Conservation (phyloP, 768 basidiomycete genomes). For the Tephrocybe sp. region DNA sequence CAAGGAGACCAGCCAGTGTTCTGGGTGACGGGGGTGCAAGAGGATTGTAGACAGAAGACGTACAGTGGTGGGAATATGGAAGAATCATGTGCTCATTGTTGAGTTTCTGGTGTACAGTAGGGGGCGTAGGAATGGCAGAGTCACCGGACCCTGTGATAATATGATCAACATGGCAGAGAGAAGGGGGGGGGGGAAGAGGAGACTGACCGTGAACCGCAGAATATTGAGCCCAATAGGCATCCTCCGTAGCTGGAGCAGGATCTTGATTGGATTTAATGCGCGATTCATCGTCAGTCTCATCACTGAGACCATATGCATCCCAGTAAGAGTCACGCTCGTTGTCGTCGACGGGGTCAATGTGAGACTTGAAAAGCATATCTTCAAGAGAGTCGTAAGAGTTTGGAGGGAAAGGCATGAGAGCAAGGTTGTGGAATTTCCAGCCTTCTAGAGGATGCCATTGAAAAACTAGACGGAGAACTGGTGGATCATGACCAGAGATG, state of each 20-base stretch:
- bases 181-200: not conserved
- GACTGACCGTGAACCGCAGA: slow-evolving; percentile 61
- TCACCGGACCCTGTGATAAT: slow-evolving; percentile 58
- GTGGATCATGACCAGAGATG: slow-evolving; percentile 31
- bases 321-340: slow-evolving; percentile 63
- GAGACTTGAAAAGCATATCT: slow-evolving; percentile 23
- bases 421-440: slow-evolving; percentile 73
- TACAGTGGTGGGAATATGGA: slow-evolving; percentile 24
- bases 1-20: slow-evolving; percentile 38
- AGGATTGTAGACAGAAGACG: slow-evolving; percentile 33
- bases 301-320: slow-evolving; percentile 55
- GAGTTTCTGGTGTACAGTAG: slow-evolving; percentile 26
- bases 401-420: slow-evolving; percentile 69
- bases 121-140: slow-evolving; percentile 61
- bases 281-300: slow-evolving; percentile 21
- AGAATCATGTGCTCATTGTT: slow-evolving; percentile 30
- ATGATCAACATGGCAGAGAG: slow-evolving; percentile 1
- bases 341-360: slow-evolving; percentile 32
- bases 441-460: slow-evolving; percentile 50
- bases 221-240: slow-evolving; percentile 79
- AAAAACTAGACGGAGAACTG: slow-evolving; percentile 60
- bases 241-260: slow-evolving; percentile 34
- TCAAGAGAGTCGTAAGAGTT: slow-evolving; percentile 28
- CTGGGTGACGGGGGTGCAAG: slow-evolving; percentile 40
- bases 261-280: slow-evolving; percentile 17